Percentiles rank a stretch among this genome's conserved stretches.
Evolutionary conservation across 2,329 filamentous ascomycete genomes (phyloP).

Genomic region (Colletotrichum graminicola): DNA sequence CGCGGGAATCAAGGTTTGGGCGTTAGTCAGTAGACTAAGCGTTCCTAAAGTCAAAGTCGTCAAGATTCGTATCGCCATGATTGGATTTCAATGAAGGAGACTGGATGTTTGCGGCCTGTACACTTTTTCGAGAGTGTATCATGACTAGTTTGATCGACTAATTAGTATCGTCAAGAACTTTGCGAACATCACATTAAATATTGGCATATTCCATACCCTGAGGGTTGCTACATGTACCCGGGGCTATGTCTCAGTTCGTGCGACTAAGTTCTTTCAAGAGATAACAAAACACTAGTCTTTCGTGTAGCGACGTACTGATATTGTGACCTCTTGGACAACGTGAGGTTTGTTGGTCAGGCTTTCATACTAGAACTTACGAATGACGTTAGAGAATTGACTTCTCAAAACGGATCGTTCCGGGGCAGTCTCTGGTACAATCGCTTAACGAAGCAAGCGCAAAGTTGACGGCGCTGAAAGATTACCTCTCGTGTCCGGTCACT

Average conservation of each 20-base stretch:
- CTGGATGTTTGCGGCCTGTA: no score
- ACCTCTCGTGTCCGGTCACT: background rate
- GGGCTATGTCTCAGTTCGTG: background rate
- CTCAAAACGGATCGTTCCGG: background rate
- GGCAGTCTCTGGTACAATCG: background rate
- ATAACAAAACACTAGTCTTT: no score
- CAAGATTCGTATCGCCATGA: background rate
- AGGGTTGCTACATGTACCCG: accelerated
- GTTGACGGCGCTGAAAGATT: background rate
- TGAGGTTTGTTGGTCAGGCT: no score
- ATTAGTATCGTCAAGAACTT: no score
- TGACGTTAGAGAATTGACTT: no score
- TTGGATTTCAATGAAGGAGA: no score
- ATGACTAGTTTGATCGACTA: background rate
- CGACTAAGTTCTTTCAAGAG: no score
- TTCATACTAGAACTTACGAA: background rate
- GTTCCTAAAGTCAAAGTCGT: background rate
- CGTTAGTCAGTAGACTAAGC: background rate
- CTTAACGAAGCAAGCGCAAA: background rate
- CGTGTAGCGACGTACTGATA: background rate
- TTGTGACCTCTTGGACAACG: background rate
- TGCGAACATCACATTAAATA: background rate
- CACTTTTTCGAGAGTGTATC: background rate
- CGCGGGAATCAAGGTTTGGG: background rate
- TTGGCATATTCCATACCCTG: no score